Percentiles rank a stretch among this genome's conserved stretches.
These are phyloP conservation scores for Trichosporon ovoides DNA, from an alignment of 1,284 basidiomycete genomes.

Conservation along the genomic window DNA sequence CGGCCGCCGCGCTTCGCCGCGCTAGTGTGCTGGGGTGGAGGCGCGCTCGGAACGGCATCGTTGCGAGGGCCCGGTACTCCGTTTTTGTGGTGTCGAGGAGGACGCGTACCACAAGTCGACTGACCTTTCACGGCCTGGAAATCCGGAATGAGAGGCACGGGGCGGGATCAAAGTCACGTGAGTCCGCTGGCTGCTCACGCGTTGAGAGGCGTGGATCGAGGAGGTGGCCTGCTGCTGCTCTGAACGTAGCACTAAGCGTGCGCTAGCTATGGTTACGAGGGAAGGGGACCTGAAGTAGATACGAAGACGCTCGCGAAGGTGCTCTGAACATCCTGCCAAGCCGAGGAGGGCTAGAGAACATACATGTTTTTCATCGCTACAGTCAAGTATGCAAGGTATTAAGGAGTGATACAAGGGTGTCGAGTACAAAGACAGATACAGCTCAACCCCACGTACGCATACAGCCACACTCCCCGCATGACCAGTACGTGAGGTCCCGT, in stretches of 20 bases:
- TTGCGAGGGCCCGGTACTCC: neutral
- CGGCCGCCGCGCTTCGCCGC: constrained; percentile 13
- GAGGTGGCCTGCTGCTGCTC: neutral
- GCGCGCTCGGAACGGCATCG: constrained; percentile 30
- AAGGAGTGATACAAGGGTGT: neutral
- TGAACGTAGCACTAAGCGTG: no score
- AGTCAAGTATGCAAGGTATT: neutral
- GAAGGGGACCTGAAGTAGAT: no score
- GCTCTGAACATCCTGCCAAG: no score
- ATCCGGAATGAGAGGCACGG: no score
- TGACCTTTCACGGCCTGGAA: no score
- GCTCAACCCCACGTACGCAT: constrained; percentile 55
- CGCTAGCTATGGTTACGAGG: no score
- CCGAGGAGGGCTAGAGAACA: no score
- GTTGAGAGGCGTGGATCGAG: neutral
- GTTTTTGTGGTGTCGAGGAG: neutral
- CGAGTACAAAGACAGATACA: neutral
- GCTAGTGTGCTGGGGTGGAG: constrained; percentile 22
- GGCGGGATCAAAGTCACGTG: neutral
- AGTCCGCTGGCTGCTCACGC: neutral
- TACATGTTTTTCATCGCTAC: no score
- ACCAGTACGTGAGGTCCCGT: constrained; percentile 65
- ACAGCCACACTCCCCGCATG: constrained; percentile 64
- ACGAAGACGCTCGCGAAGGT: no score
- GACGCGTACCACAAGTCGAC: neutral